These are phyloP conservation scores for Hippophae rhamnoides DNA, from an alignment of 306 rosid species.

Conservation along the genomic window DNA sequence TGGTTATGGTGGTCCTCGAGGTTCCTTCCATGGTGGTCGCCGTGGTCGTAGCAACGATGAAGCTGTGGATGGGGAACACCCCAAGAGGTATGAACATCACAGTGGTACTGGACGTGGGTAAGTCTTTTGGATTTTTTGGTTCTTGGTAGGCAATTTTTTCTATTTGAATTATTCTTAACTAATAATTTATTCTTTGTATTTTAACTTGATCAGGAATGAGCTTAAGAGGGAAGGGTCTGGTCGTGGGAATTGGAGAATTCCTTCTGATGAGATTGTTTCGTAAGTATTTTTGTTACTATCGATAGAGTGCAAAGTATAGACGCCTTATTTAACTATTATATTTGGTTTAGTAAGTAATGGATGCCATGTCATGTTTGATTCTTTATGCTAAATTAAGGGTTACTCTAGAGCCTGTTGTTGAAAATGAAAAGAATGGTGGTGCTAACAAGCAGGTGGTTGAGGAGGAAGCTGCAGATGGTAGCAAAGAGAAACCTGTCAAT, in stretches of 20 bases:
- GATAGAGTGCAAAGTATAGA: too few species aligned
- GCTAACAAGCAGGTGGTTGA: constrained; percentile 59
- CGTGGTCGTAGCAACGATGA: constrained; percentile 47
- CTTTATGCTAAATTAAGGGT: constrained; percentile 28
- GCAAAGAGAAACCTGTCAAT: constrained; percentile 53
- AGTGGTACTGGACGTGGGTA: constrained; percentile 67
- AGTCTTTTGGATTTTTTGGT: constrained; percentile 2
- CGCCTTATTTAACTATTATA: too few species aligned
- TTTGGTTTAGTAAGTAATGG: too few species aligned
- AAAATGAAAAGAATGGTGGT: constrained; percentile 51
- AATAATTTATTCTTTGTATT: neutral
- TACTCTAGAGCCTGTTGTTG: constrained; percentile 45
- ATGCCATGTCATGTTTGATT: neutral
- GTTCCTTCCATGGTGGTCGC: constrained; percentile 43
- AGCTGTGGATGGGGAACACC: constrained; percentile 41
- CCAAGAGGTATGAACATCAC: constrained; percentile 49
- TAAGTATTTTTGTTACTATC: constrained; percentile 15
- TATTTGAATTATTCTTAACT: neutral
- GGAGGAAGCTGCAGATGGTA: constrained; percentile 46
- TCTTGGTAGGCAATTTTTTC: neutral
- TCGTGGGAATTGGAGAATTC: constrained; percentile 54
- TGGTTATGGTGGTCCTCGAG: constrained; percentile 35
- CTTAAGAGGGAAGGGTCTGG: constrained; percentile 57
- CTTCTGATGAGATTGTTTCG: constrained; percentile 42
- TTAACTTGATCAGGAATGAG: constrained; percentile 26